Evolutionary conservation across 148 eudicot genomes (phyloP), one percentile per base, ranked within the genome.

Genomic region (Camellia lanceoleosa): DNA sequence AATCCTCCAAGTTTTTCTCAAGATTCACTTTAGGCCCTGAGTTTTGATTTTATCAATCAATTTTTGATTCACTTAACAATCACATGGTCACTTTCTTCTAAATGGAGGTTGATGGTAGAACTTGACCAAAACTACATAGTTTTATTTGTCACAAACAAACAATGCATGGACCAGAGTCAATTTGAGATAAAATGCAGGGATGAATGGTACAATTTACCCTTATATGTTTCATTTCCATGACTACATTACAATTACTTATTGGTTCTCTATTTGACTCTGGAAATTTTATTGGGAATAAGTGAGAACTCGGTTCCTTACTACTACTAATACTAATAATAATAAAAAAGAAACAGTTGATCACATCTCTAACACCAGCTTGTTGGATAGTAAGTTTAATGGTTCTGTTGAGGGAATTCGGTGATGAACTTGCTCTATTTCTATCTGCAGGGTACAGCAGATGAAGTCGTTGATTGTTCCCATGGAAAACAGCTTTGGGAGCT

Each of bases 401-500:
- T 74, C 58, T 74, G 12, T 15, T 7, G 13, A 51, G 13, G 58
- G 58, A 47, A 49, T 2, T 49, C 14, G 16, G 43, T 79, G 76
- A 14, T 59, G 2, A 56, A 15, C 47, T 59, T 46, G 71, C 59
- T 56, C 54, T 42, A 14, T 60, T 23, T 78, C 43, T 20, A 49
- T 70, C 69, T 51, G 30, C 86, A 94, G 98, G 98, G 98, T 58
- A 92, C 98, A 78, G 90, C 97, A 52, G 98, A 95, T 80, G 98
- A 95, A 60, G 94, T 95, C 54, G 98, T 95, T 69, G 97, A 95
- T 80, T 93, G 89, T 55, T 89, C 98, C 82, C 98, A 95, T 16
- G 98, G 98, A 78, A 95, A 89, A 88, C 96, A 95, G 83, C 94
- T 95, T 44, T 83, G 89, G 82, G 97, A 95, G 86, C 98, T 90